phyloP scores from a whole-genome alignment of 2,329 filamentous ascomycete species.

The Stagonosporopsis vannaccii region DNA sequence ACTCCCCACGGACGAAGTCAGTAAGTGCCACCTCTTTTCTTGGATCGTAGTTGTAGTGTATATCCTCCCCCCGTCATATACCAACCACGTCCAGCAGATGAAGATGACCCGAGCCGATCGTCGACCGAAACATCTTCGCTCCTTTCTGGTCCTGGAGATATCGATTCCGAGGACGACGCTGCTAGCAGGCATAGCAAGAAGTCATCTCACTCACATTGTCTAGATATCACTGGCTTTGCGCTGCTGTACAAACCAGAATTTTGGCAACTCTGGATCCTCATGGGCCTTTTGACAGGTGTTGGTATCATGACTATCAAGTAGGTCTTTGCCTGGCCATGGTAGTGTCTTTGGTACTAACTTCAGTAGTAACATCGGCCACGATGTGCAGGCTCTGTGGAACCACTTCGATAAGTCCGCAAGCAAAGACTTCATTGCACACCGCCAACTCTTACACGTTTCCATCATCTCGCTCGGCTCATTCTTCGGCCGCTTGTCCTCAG shows the following conservation, averaged over 20 bases:
- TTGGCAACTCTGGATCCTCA: slow-evolving; percentile 87
- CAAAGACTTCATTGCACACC: slow-evolving; percentile 77
- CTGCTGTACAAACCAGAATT: slow-evolving; percentile 79
- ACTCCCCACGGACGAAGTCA: slow-evolving; percentile 62
- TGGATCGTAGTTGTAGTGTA: slow-evolving; percentile 13
- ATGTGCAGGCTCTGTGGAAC: slow-evolving; percentile 86
- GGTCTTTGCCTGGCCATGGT: slow-evolving; percentile 46
- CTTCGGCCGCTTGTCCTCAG: slow-evolving; percentile 71
- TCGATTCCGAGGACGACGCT: slow-evolving; percentile 55
- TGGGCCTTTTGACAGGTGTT: slow-evolving; percentile 90
- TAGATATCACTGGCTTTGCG: slow-evolving; percentile 88
- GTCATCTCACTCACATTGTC: slow-evolving; percentile 76
- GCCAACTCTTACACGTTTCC: slow-evolving; percentile 91
- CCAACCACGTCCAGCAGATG: slow-evolving; percentile 46
- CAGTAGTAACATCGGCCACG: slow-evolving; percentile 88
- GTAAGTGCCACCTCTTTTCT: slow-evolving; percentile 60
- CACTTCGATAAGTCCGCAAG: slow-evolving; percentile 78
- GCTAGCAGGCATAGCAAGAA: slow-evolving; percentile 61
- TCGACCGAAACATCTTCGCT: slow-evolving; percentile 82
- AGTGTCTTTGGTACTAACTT: not conserved
- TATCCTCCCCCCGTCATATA: slow-evolving; percentile 33
- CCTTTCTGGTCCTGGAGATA: slow-evolving; percentile 70
- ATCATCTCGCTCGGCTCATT: slow-evolving; percentile 92
- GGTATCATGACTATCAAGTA: slow-evolving; percentile 99
- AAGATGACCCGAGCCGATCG: slow-evolving; percentile 52